Base-by-base conservation (phyloP, 2,329 filamentous ascomycete genomes). In the Venturia aucupariae region DNA sequence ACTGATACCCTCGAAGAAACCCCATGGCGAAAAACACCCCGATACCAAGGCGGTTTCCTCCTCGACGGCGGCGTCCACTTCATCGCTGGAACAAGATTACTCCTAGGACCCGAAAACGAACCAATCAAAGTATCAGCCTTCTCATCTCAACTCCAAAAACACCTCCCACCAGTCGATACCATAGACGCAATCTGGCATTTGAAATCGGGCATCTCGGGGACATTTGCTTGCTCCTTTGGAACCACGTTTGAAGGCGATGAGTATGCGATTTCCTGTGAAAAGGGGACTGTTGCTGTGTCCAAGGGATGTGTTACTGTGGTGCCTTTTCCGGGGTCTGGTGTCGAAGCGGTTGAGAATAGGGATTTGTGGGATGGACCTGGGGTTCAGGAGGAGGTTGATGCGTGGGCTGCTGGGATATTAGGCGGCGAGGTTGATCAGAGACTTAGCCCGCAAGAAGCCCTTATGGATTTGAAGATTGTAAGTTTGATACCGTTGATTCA, bases 21-120 rank as follows among this genome's bases (percentile, higher is more conserved):
- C 0, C 69, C 75, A 13, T 84, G 89, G 90, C 84, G 90, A 64
- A 87, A 87, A 73, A 81, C 77, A 64, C 89, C 89, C 1, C 79
- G 82, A 62, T 84, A 90, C 71, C 88, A 91, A 74, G 90, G 89
- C 64, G 89, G 90, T 0, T 92, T 91, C 72, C 73, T 92, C 64
- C 82, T 92, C 2, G 89, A 92, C 70, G 88, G 84, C 17, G 89
- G 90, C 54, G 87, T 92, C 32, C 90, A 92, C 73, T 86, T 84
- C 66, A 78, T 86, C 7, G 89, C 89, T 8, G 85, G 76, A 0
- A 79, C 87, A 61, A 79, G 89, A 19, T 72, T 83, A 39, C 71
- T 92, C 51, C 76, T 91, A 2, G 77, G 79, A 22, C 66, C 74
- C 0, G 76, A 77, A 4, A 77, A 81, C 59, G 75, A 79, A 10